Base-by-base conservation (phyloP, 352 stramenopile species). In the Globisporangium solare region DNA sequence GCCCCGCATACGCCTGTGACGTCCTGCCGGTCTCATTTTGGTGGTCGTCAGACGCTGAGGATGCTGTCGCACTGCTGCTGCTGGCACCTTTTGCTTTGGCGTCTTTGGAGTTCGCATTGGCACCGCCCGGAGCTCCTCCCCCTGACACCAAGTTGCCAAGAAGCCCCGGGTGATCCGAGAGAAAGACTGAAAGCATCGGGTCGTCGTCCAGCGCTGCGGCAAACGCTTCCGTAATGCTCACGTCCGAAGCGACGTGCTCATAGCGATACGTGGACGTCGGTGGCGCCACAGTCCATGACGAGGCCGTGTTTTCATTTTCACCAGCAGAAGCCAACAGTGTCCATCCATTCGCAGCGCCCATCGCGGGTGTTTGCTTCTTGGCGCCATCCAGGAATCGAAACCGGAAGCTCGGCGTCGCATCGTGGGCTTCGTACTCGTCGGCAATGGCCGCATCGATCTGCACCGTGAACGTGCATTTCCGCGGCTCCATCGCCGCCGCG, bases 381-480 rank as follows among this genome's bases (percentile, higher is more conserved):
- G 60, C 68, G 32, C 75, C 76, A 31, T 92, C 82, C 1, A 92
- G 54, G 50, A 89, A 89, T 6, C 73, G 71, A 47, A 87, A 92
- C 21, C 82, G 77, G 47, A 92, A 89, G 5, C 61, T 73, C 27
- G 82, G 73, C 0, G 27, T 35, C 5, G 76, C 61, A 27, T 78
- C 63, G 39, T 86, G 81, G 11, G 56, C 64, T 0, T 68, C 51
- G 2, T 61, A 59, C 24, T 80, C 74, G 32, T 45, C 56, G 17
- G 88, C 55, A 35, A 35, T 35, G 12, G 65, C 54, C 6, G 64
- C 78, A 21, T 89, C 77, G 53, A 92, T 79, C 52, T 75, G 64
- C 46, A 92, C n/a, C 0, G 65, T 84, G 66, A 88, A 80, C 22
- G 61, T 78, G 63, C 73, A 85, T 61, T 80, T 88, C 46, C 67